Conservation (phyloP, 2,329 filamentous ascomycete genomes). For the Dendryphion nanum region DNA sequence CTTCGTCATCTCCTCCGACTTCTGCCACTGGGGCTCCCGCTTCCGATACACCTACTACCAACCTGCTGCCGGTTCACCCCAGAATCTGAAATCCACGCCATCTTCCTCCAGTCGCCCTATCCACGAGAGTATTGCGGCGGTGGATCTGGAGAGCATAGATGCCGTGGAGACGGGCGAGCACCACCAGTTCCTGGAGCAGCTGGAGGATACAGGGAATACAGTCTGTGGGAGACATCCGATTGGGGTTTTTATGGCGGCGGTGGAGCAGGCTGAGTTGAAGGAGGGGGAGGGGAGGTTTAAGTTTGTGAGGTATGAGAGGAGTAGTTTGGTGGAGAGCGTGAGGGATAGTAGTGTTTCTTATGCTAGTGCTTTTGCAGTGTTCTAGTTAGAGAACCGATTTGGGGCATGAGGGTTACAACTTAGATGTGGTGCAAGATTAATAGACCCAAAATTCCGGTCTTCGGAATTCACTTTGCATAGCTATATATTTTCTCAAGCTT, state of each 20-base stretch:
- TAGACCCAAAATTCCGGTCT: no score
- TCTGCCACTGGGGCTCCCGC: slow-evolving; percentile 89
- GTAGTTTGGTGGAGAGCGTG: slow-evolving; percentile 66
- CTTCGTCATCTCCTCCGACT: slow-evolving; percentile 91
- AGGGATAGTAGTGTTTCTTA: slow-evolving; percentile 90
- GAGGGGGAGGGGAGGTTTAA: slow-evolving; percentile 65
- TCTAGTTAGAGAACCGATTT: slow-evolving; percentile 5
- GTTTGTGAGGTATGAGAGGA: slow-evolving; percentile 85
- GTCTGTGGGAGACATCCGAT: slow-evolving; percentile 96
- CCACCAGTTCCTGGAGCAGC: slow-evolving; percentile 64
- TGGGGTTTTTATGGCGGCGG: slow-evolving; percentile 82
- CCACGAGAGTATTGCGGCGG: slow-evolving; percentile 76
- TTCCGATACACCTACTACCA: slow-evolving; percentile 85
- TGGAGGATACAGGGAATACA: slow-evolving; percentile 78
- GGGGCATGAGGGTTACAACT: no score
- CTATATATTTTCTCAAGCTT: no score
- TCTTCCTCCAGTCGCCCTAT: slow-evolving; percentile 57
- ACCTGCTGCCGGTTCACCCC: slow-evolving; percentile 43
- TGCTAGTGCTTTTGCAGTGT: slow-evolving; percentile 81
- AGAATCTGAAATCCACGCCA: slow-evolving; percentile 36
- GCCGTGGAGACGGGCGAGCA: slow-evolving; percentile 78
- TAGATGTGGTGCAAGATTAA: no score
- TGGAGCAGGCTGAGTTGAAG: slow-evolving; percentile 58
- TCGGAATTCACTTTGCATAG: no score
- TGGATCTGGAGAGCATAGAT: slow-evolving; percentile 81